phyloP scores from a whole-genome alignment of 2,329 filamentous ascomycete genomes.

The Hypoxylon sp. region DNA sequence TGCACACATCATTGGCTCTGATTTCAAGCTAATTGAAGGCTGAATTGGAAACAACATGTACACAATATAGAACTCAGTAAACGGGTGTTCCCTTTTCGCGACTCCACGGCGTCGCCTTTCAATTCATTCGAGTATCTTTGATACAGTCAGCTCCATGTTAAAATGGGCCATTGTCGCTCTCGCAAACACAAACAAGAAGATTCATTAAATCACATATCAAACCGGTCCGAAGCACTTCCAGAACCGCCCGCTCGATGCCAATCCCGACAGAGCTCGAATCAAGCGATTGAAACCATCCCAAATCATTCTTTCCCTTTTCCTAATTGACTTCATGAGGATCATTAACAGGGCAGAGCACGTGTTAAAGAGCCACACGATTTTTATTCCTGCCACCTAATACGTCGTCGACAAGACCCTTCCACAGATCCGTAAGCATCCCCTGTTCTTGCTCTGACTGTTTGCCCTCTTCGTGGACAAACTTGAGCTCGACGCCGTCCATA shows the following conservation, averaged over 20 bases:
- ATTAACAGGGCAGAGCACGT: not conserved
- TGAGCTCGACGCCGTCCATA: constrained; percentile 70
- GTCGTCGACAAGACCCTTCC: constrained; percentile 71
- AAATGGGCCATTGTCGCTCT: constrained; percentile 16
- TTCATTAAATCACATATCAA: constrained; percentile 44
- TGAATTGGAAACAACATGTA: not conserved
- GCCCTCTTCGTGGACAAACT: constrained; percentile 63
- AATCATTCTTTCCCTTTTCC: constrained; percentile 1
- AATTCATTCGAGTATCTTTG: constrained; percentile 20
- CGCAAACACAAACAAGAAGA: constrained; percentile 21
- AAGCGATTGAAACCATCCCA: constrained; percentile 24
- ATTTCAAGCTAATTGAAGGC: not conserved
- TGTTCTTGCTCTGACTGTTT: constrained; percentile 51
- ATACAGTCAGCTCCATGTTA: constrained; percentile 20
- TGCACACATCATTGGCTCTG: not conserved
- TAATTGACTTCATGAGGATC: constrained; percentile 37
- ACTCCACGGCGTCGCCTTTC: constrained; percentile 11
- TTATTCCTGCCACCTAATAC: constrained; percentile 54
- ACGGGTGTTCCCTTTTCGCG: constrained; percentile 11
- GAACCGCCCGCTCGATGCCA: constrained; percentile 42
- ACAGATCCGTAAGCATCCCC: constrained; percentile 69
- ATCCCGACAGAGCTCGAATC: constrained; percentile 37
- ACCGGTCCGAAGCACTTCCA: constrained; percentile 45
- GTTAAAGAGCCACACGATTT: constrained; percentile 51
- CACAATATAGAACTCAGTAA: not conserved